Base-by-base conservation (phyloP, 73 alveolate species). In the Stentor roeselii region DNA sequence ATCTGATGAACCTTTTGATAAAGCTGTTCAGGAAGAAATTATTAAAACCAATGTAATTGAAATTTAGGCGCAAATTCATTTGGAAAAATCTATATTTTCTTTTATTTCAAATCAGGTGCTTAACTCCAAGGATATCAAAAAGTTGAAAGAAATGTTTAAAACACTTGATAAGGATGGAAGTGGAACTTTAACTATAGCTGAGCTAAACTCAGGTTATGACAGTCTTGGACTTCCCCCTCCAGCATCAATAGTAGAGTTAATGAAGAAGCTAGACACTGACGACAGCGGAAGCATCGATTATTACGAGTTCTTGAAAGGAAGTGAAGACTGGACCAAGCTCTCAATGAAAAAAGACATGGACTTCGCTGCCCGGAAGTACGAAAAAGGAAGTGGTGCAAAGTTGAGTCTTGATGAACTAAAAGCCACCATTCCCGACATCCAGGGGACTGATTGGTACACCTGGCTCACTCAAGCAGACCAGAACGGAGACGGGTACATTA, bases 261-360 rank as follows among this genome's bases (percentile, higher is more conserved):
- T 76, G 60, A 76, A 76, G 74, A 76, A 76, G 6, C 31, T 15
- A 1, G 84, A 76, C 39, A 76, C 85, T 76, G 84, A 76, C 39
- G 36, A 39, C 6, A n/a, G 41, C 36, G 84, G 84, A 37, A 27
- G 30, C 39, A 76, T 76, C 6, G 84, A 76, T 76, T 34, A 15
- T 37, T 6, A 15, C 15, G 84, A 76, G 67, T 76, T 76, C 2
- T 34, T 76, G 21, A 41, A 15, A 27, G 84, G 60, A 1, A 39
- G 60, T 1, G 39, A 15, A 14, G 82, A 76, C 15, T 39, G 74
- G 74, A n/a, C n/a, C n/a, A 21, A 27, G 1, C 14, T 76, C 36
- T 6, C 39, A 6, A 39, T 14, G 78, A 15, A 76, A 76, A 21
- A 21, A 21, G 36, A 41, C n/a, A 78, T 76, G 39, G 39, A 41